These are phyloP conservation scores for Floccularia luteovirens DNA, from an alignment of 768 basidiomycete species.

Conservation along the genomic window DNA sequence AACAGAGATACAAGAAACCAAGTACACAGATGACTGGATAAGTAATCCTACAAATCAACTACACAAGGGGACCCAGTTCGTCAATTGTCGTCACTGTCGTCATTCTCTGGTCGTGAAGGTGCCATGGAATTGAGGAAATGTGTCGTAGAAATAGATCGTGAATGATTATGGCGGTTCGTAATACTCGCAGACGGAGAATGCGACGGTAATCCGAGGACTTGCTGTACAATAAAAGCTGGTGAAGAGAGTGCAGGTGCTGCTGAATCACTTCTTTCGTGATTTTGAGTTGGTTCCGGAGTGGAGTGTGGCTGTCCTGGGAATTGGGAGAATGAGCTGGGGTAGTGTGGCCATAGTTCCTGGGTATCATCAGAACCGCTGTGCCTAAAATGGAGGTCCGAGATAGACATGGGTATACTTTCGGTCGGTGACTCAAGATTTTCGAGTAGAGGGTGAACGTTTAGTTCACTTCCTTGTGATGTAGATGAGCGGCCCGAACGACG, in stretches of 20 bases:
- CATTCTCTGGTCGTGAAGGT: neutral
- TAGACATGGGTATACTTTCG: constrained; percentile 48
- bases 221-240: constrained; percentile 14
- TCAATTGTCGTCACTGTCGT: neutral
- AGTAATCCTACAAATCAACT: no score
- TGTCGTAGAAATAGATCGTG: constrained; percentile 9
- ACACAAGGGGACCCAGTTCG: neutral
- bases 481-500: constrained; percentile 9
- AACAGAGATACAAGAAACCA: no score
- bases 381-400: constrained; percentile 46
- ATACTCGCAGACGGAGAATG: constrained; percentile 12
- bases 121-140: neutral
- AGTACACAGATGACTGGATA: no score
- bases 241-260: constrained; percentile 9
- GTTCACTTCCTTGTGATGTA: constrained; percentile 10
- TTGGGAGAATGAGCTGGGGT: constrained; percentile 21
- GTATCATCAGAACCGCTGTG: constrained; percentile 28
- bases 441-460: constrained; percentile 23
- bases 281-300: no score
- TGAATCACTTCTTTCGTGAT: constrained; percentile 4
- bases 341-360: constrained; percentile 14
- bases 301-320: constrained; percentile 36
- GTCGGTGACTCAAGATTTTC: constrained; percentile 40
- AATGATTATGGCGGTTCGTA: constrained; percentile 7
- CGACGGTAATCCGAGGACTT: constrained; percentile 22